Conservation (phyloP, 2,329 filamentous ascomycete species). For the Zymoseptoria passerinii region DNA sequence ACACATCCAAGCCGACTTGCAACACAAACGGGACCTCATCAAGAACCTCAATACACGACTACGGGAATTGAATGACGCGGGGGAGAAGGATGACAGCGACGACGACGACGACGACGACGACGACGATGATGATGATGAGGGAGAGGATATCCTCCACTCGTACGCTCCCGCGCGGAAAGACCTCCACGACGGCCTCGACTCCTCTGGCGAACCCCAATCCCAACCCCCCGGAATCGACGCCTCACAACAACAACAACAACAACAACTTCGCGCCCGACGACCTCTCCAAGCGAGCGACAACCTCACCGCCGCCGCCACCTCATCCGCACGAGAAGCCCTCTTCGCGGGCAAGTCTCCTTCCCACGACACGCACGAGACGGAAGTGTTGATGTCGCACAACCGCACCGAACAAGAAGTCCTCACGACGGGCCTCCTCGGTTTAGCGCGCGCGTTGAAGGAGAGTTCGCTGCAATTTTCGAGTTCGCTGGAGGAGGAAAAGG, state of each 20-base stretch:
- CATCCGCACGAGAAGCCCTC: slow-evolving; percentile 30
- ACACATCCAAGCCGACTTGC: slow-evolving; percentile 55
- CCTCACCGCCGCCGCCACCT: slow-evolving; percentile 24
- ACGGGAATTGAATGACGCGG: slow-evolving; percentile 58
- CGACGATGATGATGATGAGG: slow-evolving; percentile 33
- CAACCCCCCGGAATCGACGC: slow-evolving; percentile 9
- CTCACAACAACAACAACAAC: slow-evolving; percentile 9
- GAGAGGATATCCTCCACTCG: slow-evolving; percentile 33
- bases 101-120: slow-evolving; percentile 33
- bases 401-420: slow-evolving; percentile 75
- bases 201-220: slow-evolving; percentile 11
- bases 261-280: slow-evolving; percentile 22
- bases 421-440: slow-evolving; percentile 69
- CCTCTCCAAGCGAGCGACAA: slow-evolving; percentile 20
- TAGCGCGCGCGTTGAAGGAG: slow-evolving; percentile 69
- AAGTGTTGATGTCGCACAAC: slow-evolving; percentile 67
- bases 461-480: slow-evolving; percentile 64
- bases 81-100: slow-evolving; percentile 29
- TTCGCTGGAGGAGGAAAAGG: slow-evolving; percentile 66
- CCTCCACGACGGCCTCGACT: slow-evolving; percentile 22
- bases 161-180: slow-evolving; percentile 36
- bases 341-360: slow-evolving; percentile 25
- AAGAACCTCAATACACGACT: slow-evolving; percentile 59
- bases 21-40: slow-evolving; percentile 56
- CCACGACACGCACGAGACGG: slow-evolving; percentile 32